Conservation (phyloP, 2,329 filamentous ascomycete species). For the Geoglossum cookeanum region DNA sequence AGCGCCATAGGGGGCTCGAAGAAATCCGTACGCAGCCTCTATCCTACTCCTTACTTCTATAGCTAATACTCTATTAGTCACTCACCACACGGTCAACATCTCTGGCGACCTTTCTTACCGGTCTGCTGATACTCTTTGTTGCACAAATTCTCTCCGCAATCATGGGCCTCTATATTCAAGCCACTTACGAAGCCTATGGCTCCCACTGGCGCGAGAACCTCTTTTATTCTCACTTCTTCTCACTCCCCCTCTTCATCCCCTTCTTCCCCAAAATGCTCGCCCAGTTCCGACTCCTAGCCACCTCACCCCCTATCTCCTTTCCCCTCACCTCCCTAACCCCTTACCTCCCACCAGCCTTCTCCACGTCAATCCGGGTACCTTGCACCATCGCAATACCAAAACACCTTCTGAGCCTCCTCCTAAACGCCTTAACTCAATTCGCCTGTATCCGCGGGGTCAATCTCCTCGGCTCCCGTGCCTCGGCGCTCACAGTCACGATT, state of each 20-base stretch:
- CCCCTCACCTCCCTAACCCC: conserved; percentile 18
- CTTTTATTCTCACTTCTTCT: conserved; percentile 60
- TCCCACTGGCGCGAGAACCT: conserved; percentile 90
- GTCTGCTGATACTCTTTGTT: conserved; percentile 64
- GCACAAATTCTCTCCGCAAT: conserved; percentile 81
- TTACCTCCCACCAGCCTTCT: not conserved
- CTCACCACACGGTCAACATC: conserved; percentile 12
- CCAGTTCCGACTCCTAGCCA: conserved; percentile 13
- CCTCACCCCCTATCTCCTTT: conserved; percentile 17
- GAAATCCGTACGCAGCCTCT: not conserved
- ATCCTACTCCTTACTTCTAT: not conserved
- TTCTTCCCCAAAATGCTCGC: conserved; percentile 10
- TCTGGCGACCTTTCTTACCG: conserved; percentile 38
- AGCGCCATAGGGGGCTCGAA: conserved; percentile 74
- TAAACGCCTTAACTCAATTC: conserved; percentile 81
- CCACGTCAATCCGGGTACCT: conserved; percentile 7
- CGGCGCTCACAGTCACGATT: conserved; percentile 88
- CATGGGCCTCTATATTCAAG: conserved; percentile 89
- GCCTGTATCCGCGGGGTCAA: conserved; percentile 93
- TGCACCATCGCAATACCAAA: conserved; percentile 33
- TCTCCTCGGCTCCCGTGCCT: conserved; percentile 70
- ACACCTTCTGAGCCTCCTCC: conserved; percentile 49
- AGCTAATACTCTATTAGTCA: not conserved
- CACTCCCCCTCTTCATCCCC: conserved; percentile 25
- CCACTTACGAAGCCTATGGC: conserved; percentile 69